These are phyloP conservation scores for Trametes cubensis DNA, from an alignment of 768 basidiomycete species.

Conservation along the genomic window DNA sequence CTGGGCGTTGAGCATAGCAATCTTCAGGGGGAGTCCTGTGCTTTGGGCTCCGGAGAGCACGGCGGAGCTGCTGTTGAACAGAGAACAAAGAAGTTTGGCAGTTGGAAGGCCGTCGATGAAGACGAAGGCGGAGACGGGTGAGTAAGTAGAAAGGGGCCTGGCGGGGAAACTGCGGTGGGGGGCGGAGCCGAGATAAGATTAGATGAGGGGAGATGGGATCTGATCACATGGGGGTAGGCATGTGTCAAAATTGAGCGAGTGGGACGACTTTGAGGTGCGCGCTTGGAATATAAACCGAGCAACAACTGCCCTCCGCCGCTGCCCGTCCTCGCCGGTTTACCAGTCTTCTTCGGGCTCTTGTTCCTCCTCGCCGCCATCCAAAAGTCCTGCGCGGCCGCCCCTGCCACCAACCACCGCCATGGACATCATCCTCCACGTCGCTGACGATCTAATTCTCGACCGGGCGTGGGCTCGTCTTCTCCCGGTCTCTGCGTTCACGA, in stretches of 20 bases:
- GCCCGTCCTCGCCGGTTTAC: slow-evolving; percentile 4
- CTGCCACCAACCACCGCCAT: slow-evolving; percentile 42
- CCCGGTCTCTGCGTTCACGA: slow-evolving; percentile 48
- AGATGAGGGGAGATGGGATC: slow-evolving; percentile 18
- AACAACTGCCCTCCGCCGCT: background rate
- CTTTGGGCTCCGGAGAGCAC: too few species aligned
- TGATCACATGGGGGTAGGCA: slow-evolving; percentile 6
- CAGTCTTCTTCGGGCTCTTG: background rate
- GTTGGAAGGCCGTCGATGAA: background rate
- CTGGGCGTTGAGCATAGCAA: too few species aligned
- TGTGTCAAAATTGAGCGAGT: slow-evolving; percentile 19
- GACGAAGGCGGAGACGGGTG: background rate
- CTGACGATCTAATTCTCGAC: slow-evolving; percentile 79
- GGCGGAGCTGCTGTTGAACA: too few species aligned
- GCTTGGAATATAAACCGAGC: slow-evolving; percentile 22
- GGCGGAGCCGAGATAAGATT: slow-evolving; percentile 20
- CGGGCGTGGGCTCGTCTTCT: slow-evolving; percentile 73
- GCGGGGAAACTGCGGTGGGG: slow-evolving; percentile 16
- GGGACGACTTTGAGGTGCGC: slow-evolving; percentile 24
- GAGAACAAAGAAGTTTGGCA: too few species aligned
- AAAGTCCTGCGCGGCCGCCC: slow-evolving; percentile 2
- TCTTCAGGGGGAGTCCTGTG: too few species aligned
- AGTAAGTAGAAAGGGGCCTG: background rate
- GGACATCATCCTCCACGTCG: slow-evolving; percentile 79
- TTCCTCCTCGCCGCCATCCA: background rate